phyloP scores from a whole-genome alignment of 805 yeast species.

The Clavispora asparagi region DNA sequence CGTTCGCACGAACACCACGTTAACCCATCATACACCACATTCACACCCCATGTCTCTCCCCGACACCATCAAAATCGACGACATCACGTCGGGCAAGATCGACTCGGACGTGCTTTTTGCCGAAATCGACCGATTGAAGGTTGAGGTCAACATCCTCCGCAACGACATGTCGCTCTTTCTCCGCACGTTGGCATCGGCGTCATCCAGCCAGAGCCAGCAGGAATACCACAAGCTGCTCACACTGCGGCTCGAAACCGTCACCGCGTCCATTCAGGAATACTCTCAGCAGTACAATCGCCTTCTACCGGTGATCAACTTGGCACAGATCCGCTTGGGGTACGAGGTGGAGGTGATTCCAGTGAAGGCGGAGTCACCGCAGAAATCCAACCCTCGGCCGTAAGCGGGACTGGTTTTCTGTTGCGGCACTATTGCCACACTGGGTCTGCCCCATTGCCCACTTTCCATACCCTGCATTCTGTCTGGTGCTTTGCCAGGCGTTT shows the following conservation, averaged over 20 bases:
- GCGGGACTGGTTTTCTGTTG: too few relatives aligned
- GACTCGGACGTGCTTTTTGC: slow-evolving; percentile 39
- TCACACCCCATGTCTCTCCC: slow-evolving; percentile 7
- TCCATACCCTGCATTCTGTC: too few relatives aligned
- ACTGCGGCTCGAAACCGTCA: slow-evolving; percentile 32
- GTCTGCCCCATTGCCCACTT: too few relatives aligned
- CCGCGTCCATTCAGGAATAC: slow-evolving; percentile 37
- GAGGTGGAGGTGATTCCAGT: slow-evolving; percentile 41
- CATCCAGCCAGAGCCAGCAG: slow-evolving; percentile 27
- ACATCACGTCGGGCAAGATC: slow-evolving; percentile 38
- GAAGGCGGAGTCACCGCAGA: slow-evolving; percentile 1
- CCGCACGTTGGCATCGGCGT: slow-evolving; percentile 31
- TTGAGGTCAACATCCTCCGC: slow-evolving; percentile 37
- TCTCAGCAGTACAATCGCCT: slow-evolving; percentile 40
- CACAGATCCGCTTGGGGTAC: slow-evolving; percentile 47
- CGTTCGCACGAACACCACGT: too few relatives aligned
- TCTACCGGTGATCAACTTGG: slow-evolving; percentile 45
- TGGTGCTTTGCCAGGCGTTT: too few relatives aligned
- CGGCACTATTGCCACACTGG: too few relatives aligned
- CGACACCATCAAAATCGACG: slow-evolving; percentile 36
- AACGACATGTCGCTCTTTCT: slow-evolving; percentile 37
- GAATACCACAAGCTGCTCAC: slow-evolving; percentile 35
- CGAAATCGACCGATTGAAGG: slow-evolving; percentile 37
- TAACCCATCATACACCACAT: too few relatives aligned
- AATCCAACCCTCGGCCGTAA: neutral